A percentile compares a stretch with the other conserved stretches of the same genome.
Conservation (phyloP, 2,329 filamentous ascomycete species). For the Bipolaris zeicola region DNA sequence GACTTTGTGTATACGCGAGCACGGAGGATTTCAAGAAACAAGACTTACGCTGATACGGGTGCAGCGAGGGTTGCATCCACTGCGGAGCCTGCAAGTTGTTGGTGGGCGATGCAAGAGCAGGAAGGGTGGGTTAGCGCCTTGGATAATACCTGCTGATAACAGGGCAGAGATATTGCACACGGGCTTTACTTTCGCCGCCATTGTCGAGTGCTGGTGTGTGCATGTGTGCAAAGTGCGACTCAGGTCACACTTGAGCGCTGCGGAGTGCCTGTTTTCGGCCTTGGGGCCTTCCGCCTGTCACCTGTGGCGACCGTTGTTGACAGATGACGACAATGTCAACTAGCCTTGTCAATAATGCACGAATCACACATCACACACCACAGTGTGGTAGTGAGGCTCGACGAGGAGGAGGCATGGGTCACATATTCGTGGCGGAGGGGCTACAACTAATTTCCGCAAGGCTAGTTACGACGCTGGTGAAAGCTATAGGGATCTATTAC, state of each 20-base stretch:
- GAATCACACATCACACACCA: neutral
- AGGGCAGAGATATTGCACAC: neutral
- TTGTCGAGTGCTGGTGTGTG: conserved; percentile 6
- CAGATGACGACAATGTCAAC: conserved; percentile 11
- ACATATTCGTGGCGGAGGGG: conserved; percentile 7
- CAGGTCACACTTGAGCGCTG: neutral
- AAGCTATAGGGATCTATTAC: conserved; percentile 24
- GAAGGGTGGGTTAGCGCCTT: neutral
- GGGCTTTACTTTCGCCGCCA: neutral
- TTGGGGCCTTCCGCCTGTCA: conserved; percentile 19
- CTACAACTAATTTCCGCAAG: conserved; percentile 19
- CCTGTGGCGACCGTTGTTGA: conserved; percentile 24
- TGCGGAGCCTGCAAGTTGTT: conserved; percentile 2
- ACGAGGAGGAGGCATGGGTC: conserved; percentile 10
- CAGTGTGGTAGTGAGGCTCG: conserved; percentile 4
- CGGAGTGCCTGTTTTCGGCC: conserved; percentile 6
- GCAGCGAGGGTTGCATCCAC: conserved; percentile 1
- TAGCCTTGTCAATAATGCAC: conserved; percentile 5
- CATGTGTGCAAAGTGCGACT: neutral
- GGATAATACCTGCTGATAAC: neutral
- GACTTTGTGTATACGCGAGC: neutral
- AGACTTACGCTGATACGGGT: neutral
- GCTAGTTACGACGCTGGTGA: conserved; percentile 13
- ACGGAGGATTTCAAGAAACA: neutral
- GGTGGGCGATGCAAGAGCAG: neutral